A percentile compares a stretch with the other conserved stretches of the same genome.
phyloP scores from a whole-genome alignment of 805 yeast genomes.

The Ogataea paradorogensis region DNA sequence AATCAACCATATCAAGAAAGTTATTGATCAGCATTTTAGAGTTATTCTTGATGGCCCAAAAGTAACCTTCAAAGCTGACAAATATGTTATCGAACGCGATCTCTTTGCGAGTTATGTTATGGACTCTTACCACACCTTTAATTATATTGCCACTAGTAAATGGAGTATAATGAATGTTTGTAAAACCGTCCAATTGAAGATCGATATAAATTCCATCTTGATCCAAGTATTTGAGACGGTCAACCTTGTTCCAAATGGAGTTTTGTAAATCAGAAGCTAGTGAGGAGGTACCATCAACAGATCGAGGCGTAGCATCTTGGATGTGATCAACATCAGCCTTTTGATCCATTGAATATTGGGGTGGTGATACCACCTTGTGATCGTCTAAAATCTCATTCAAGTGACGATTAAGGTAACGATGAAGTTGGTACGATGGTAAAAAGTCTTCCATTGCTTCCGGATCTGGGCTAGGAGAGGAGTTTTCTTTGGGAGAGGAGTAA shows the following conservation, averaged over 20 bases:
- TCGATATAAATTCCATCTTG: slow-evolving; percentile 25
- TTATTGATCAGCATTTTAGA: slow-evolving; percentile 21
- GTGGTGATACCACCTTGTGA: slow-evolving; percentile 8
- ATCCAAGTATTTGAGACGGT: slow-evolving; percentile 9
- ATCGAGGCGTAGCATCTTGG: not conserved
- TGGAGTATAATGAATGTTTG: slow-evolving; percentile 11
- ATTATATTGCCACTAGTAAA: slow-evolving; percentile 15
- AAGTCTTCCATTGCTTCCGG: slow-evolving; percentile 26
- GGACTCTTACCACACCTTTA: slow-evolving; percentile 14
- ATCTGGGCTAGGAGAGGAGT: not conserved
- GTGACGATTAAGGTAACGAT: slow-evolving; percentile 16
- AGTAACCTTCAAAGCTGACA: slow-evolving; percentile 42
- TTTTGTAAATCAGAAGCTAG: slow-evolving; percentile 6
- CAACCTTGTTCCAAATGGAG: slow-evolving; percentile 16
- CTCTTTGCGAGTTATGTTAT: slow-evolving; percentile 15
- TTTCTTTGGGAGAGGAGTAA: not conserved
- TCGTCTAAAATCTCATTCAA: slow-evolving; percentile 14
- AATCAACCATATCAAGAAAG: slow-evolving; percentile 41
- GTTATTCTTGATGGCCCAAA: slow-evolving; percentile 22
- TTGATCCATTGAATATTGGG: slow-evolving; percentile 6
- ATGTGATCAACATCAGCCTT: not conserved
- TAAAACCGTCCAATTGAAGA: slow-evolving; percentile 28
- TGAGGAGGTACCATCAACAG: slow-evolving; percentile 2
- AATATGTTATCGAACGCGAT: slow-evolving; percentile 43
- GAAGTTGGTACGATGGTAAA: slow-evolving; percentile 21